A percentile compares a stretch with the other conserved stretches of the same genome.
phyloP scores from a whole-genome alignment of 2,329 filamentous ascomycete species.

The Trichoderma hamatum region DNA sequence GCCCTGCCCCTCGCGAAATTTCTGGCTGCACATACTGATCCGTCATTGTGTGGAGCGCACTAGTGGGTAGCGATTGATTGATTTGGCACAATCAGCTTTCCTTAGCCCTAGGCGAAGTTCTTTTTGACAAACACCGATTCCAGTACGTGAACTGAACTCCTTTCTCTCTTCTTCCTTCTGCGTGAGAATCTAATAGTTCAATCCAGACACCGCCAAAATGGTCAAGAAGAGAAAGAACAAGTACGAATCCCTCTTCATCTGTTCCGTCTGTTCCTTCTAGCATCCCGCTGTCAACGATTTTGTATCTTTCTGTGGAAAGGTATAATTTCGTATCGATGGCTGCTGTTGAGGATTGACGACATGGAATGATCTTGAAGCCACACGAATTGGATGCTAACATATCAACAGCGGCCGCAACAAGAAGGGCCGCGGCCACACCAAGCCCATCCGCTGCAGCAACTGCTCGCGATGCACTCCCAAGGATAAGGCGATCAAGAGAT shows the following conservation, averaged over 20 bases:
- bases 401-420: conserved; percentile 89
- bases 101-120: conserved; percentile 29
- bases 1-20: conserved; percentile 32
- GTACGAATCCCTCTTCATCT: conserved; percentile 40
- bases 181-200: conserved; percentile 41
- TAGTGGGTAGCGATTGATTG: conserved; percentile 13
- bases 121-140: conserved; percentile 29
- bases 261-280: background rate
- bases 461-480: conserved; percentile 89
- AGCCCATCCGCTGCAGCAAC: conserved; percentile 86
- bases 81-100: conserved; percentile 24
- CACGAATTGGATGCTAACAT: conserved; percentile 30
- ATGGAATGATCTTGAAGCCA: conserved; percentile 23
- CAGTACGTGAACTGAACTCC: conserved; percentile 35
- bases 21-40: background rate
- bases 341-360: background rate
- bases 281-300: conserved; percentile 35
- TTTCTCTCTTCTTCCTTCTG: conserved; percentile 30
- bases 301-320: conserved; percentile 10
- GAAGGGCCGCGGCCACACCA: conserved; percentile 99
- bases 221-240: conserved; percentile 75
- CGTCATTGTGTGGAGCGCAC: conserved; percentile 20
- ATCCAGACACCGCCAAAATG: conserved; percentile 63
- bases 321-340: background rate
- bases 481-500: conserved; percentile 99